Evolutionary conservation across 495 filamentous ascomycete species (phyloP), one percentile per base, ranked within the genome.

Genomic region (Penicillium manginii): DNA sequence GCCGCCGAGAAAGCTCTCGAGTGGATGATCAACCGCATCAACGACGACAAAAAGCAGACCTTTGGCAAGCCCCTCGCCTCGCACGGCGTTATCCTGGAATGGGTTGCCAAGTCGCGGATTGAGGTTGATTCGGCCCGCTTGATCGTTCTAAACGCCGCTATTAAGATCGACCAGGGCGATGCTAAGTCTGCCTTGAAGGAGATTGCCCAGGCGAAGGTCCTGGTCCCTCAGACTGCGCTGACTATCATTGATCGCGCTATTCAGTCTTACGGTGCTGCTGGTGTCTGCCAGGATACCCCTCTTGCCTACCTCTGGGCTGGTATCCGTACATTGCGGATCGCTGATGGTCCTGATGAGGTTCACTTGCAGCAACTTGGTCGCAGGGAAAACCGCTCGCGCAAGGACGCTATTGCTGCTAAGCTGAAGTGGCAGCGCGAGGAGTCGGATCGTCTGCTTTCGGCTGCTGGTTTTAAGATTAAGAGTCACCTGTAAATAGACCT

Each of bases 281-380:
- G 92, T 70, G 86, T 97, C 29, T 90, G 86, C 65, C 92, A 96
- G 76, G 92, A 97, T 76, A 96, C 92, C 2, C 92, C 92, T 21
- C 79, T 97, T 52, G 91, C 92, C 22, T 85, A 84, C 63, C 84
- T 93, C 85, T 96, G 92, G 92, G 90, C 92, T 21, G 73, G 84
- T 52, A 89, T 91, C 63, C 80, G 92, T 31, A 97, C 92, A 2
- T 69, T 97, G 62, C 80, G 91, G 53, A 84, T 97, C 66, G 92
- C 91, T 4, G 92, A 97, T 75, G 93, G 92, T 6, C 92, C 92
- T 0, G 93, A 96, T 74, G 93, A 97, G 82, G 92, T 96, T 39
- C 92, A 97, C 74, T 73, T 97, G 71, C 89, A 96, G 77, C 92
- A 97, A 72, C 80, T 97, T 75, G 93, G 91, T 11, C 83, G 84